Evolutionary conservation across 768 basidiomycete species (phyloP), one percentile per base, ranked within the genome.

Genomic region (Cystofilobasidium ferigula): DNA sequence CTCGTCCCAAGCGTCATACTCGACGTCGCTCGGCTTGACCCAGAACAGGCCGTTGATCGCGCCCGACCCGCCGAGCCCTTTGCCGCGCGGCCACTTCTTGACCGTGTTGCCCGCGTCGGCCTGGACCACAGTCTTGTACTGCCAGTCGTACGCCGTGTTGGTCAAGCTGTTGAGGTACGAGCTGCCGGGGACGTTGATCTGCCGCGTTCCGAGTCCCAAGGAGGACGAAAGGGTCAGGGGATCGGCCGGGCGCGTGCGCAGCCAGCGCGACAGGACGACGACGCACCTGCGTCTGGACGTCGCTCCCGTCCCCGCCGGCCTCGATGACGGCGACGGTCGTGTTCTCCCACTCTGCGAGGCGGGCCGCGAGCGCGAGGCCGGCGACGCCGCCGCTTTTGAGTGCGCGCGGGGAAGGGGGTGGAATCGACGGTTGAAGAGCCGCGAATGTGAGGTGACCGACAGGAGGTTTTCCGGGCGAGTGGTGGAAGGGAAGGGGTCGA

Each of bases 11-110:
- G 84, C 60, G 83, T 13, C 83, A 80, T 57, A 84, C 79, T 69
- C 70, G 28, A 28, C 57, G 51, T 54, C 51, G 32, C 18, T 35
- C 30, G 35, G 42, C 24, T 56, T 47, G 28, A 43, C 35, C 38
- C 34, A 77, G 76, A 84, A 86, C 79, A 86, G 79, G 57, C 84
- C 85, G 73, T 88, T 88, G 62, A 86, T 78, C 12, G 85, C 84
- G 35, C 83, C 80, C 48, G 28, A 84, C 8, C 86, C 86, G 61
- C 86, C 86, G 28, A 88, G 78, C 57, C 84, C 82, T 73, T 83
- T 84, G 36, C 86, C 86, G 71, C 78, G 62, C 18, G 69, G 69
- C 69, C 69, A 65, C 2, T 18, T n/a, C 56, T 60, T 60, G 35
- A 38, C 30, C 5, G 53, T 42, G 1, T n/a, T 32, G 18, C 32